Evolutionary conservation across 148 eudicot genomes (phyloP).

Genomic region (Diospyros lotus): DNA sequence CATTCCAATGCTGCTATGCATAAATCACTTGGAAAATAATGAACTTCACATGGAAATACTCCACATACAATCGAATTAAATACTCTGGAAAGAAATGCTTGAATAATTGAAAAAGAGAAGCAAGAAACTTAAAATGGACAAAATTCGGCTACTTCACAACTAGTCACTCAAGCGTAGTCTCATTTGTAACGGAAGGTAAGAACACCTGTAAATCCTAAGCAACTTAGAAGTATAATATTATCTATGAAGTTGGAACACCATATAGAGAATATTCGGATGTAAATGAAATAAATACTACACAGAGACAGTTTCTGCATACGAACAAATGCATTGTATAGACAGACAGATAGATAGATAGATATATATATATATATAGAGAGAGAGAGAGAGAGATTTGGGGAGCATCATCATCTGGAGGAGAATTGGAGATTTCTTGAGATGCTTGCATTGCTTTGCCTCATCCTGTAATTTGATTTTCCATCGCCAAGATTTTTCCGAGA

Average conservation of each 20-base stretch:
- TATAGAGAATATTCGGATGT: neutral
- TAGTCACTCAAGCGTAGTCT: neutral
- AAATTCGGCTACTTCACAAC: neutral
- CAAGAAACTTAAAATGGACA: too few species aligned
- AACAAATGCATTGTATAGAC: neutral
- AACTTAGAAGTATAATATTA: neutral
- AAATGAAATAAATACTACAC: neutral
- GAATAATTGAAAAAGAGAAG: neutral
- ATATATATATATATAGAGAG: neutral
- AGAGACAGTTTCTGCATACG: neutral
- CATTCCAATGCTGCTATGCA: neutral
- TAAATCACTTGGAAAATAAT: neutral
- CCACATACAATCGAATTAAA: neutral
- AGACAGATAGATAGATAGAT: neutral
- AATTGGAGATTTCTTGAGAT: neutral
- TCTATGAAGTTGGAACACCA: neutral
- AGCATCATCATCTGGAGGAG: constrained; percentile 8
- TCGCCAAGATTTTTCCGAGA: too few species aligned
- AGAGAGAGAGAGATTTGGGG: constrained; percentile 1
- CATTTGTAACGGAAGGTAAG: neutral
- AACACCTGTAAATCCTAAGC: neutral
- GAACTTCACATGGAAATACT: neutral
- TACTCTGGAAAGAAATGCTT: neutral
- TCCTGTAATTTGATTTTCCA: neutral
- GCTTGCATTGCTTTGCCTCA: constrained; percentile 7